These are phyloP conservation scores for Hsuehochloa calcarea DNA, from an alignment of 176 grass and related monocot genomes.

Conservation along the genomic window DNA sequence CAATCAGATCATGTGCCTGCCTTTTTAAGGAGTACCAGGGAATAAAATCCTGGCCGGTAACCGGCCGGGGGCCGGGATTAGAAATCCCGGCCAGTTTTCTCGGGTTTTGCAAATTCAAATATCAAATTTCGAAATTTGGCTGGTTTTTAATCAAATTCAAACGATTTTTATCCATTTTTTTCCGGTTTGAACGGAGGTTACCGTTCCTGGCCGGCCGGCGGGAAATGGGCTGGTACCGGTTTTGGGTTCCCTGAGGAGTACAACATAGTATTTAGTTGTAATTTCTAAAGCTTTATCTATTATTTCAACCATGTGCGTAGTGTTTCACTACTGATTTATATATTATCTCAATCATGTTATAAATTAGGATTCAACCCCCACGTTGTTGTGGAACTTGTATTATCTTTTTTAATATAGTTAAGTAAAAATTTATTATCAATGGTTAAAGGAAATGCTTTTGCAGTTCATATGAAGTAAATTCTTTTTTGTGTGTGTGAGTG, in stretches of 20 bases:
- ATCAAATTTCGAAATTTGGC: too few species aligned
- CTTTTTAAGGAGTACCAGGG: neutral
- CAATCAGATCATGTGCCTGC: neutral
- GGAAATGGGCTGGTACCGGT: too few species aligned
- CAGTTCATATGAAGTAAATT: neutral
- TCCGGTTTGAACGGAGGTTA: too few species aligned
- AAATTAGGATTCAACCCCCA: neutral
- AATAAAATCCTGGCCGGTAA: too few species aligned
- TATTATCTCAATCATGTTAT: neutral
- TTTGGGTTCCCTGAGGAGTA: too few species aligned
- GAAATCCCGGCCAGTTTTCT: too few species aligned
- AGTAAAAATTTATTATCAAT: neutral
- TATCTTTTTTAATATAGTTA: neutral
- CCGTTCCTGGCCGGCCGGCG: too few species aligned
- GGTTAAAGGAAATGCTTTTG: neutral
- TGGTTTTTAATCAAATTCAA: too few species aligned
- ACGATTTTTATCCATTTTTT: too few species aligned
- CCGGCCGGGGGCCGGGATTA: too few species aligned
- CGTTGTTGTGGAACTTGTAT: neutral
- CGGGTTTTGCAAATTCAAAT: too few species aligned
- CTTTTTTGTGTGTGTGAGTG: neutral
- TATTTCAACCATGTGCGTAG: conserved; percentile 9
- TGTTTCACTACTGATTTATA: neutral
- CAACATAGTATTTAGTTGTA: neutral
- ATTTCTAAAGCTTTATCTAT: neutral